These are phyloP conservation scores for Veloboletus limbatus DNA, from an alignment of 1,284 basidiomycete species.

Conservation along the genomic window DNA sequence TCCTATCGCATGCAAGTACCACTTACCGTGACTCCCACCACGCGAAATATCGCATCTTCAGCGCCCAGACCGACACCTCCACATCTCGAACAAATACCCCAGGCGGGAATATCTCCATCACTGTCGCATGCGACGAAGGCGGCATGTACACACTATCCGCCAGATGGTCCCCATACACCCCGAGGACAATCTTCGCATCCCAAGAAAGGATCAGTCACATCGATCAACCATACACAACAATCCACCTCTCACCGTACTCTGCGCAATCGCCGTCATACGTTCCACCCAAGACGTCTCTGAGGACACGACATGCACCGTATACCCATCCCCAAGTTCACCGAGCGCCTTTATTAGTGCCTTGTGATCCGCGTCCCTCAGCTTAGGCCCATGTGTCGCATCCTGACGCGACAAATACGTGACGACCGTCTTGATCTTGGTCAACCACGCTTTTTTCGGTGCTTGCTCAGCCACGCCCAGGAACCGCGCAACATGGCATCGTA, in stretches of 20 bases:
- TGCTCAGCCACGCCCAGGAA: conserved; percentile 45
- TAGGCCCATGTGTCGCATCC: conserved; percentile 44
- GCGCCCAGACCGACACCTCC: conserved; percentile 56
- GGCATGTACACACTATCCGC: conserved; percentile 73
- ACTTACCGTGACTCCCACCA: conserved; percentile 65
- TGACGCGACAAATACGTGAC: conserved; percentile 76
- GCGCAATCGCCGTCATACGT: conserved; percentile 63
- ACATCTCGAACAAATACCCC: conserved; percentile 72
- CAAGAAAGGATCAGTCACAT: not conserved
- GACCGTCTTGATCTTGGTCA: conserved; percentile 41
- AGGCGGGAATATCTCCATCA: conserved; percentile 80
- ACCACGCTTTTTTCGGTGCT: conserved; percentile 29
- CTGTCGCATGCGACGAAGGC: conserved; percentile 50
- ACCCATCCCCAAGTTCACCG: conserved; percentile 51
- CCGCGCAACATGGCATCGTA: conserved; percentile 50
- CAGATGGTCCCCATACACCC: conserved; percentile 70
- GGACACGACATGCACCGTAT: conserved; percentile 66
- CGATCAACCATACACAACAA: not conserved
- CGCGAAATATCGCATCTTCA: conserved; percentile 72
- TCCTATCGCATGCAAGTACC: not conserved
- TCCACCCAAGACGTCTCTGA: conserved; percentile 51
- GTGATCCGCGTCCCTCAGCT: conserved; percentile 50
- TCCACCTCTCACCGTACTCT: conserved; percentile 60
- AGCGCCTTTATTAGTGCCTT: conserved; percentile 49
- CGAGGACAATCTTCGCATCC: conserved; percentile 58